Evolutionary conservation across 306 rosid species (phyloP).

Genomic region (Pachyrhizus erosus): DNA sequence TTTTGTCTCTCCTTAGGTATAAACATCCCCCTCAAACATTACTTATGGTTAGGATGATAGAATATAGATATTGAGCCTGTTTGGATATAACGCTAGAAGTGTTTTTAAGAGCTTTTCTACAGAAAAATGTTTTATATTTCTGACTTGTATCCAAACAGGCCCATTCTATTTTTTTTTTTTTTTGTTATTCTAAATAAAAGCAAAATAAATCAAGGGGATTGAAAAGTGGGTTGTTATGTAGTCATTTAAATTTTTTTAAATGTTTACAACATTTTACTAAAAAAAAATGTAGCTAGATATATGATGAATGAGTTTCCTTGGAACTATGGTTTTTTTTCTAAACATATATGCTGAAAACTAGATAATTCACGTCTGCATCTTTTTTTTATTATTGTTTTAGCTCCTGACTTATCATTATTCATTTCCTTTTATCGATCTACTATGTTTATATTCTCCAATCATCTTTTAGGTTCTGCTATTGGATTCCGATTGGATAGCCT

Average conservation of each 20-base stretch:
- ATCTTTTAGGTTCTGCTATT: constrained; percentile 73
- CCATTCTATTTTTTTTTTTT: not conserved
- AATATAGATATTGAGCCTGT: not conserved
- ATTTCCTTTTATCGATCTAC: constrained; percentile 23
- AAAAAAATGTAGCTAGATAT: constrained; percentile 12
- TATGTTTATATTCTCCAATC: constrained; percentile 23
- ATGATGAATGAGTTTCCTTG: constrained; percentile 26
- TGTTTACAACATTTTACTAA: not conserved
- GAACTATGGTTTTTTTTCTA: not conserved
- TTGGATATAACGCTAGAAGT: no score
- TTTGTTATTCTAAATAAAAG: not conserved
- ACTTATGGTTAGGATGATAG: not conserved
- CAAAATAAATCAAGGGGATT: not conserved
- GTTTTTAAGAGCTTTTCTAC: no score
- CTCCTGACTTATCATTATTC: not conserved
- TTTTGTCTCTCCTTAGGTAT: not conserved
- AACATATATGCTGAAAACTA: not conserved
- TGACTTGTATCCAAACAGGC: no score
- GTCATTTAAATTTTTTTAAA: not conserved
- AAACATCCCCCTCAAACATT: not conserved
- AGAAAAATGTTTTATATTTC: no score
- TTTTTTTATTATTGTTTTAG: constrained; percentile 18
- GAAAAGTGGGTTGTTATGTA: not conserved
- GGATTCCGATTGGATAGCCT: constrained; percentile 92
- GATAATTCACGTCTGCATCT: not conserved